These are phyloP conservation scores for Kluyveromyces marxianus DNA, from an alignment of 1,139 yeast genomes.

Conservation along the genomic window DNA sequence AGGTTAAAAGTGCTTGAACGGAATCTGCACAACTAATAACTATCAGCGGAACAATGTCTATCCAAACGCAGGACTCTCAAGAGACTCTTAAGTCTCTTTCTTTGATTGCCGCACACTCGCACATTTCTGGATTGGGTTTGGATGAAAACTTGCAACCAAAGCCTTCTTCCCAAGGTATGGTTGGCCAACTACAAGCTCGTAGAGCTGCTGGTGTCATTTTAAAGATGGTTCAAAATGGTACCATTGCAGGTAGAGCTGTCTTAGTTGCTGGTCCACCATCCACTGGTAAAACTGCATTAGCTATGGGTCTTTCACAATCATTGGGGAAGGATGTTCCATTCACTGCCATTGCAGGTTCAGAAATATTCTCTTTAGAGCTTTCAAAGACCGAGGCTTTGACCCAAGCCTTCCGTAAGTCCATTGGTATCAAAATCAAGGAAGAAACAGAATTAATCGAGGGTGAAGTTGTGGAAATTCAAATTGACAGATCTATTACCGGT, in stretches of 20 bases:
- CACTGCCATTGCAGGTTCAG: conserved; percentile 91
- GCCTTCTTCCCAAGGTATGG: conserved; percentile 85
- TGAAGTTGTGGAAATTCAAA: conserved; percentile 96
- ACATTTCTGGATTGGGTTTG: conserved; percentile 88
- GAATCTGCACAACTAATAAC: background rate
- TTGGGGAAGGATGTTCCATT: conserved; percentile 91
- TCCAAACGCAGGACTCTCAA: conserved; percentile 38
- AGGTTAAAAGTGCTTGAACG: background rate
- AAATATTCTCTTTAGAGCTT: conserved; percentile 82
- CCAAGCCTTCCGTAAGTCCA: conserved; percentile 91
- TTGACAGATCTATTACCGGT: conserved; percentile 92
- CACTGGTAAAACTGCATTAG: conserved; percentile 98
- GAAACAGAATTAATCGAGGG: conserved; percentile 98
- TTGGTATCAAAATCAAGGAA: conserved; percentile 92
- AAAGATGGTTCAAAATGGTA: conserved; percentile 88
- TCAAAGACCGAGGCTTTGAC: conserved; percentile 93
- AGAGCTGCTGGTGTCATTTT: conserved; percentile 91
- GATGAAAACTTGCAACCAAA: conserved; percentile 86
- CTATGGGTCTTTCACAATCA: conserved; percentile 90
- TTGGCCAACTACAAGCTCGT: conserved; percentile 91
- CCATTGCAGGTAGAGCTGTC: conserved; percentile 95
- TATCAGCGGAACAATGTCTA: conserved; percentile 30
- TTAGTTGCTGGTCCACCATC: conserved; percentile 97
- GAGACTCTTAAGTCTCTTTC: conserved; percentile 50
- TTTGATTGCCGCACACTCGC: conserved; percentile 93